A percentile compares a stretch with the other conserved stretches of the same genome.
These are phyloP conservation scores for Trypanosoma conorhini DNA, from an alignment of 208 protist species.

Conservation along the genomic window DNA sequence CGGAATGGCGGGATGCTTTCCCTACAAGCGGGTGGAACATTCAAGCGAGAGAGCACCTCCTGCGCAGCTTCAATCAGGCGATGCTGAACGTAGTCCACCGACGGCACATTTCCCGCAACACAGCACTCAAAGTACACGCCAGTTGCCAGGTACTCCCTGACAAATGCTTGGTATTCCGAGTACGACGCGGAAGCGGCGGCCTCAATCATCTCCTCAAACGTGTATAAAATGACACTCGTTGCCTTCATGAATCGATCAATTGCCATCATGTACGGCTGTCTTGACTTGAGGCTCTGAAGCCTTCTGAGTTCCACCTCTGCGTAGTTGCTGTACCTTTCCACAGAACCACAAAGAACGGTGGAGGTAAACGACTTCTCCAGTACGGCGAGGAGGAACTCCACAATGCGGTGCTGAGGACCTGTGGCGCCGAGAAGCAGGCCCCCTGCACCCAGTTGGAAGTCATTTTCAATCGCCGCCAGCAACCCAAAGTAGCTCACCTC, in stretches of 20 bases:
- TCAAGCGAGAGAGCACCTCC: constrained; percentile 22
- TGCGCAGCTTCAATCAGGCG: constrained; percentile 37
- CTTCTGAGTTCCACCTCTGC: constrained; percentile 35
- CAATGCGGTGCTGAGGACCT: constrained; percentile 58
- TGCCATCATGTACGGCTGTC: constrained; percentile 50
- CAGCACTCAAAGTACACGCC: constrained; percentile 69
- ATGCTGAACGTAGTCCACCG: constrained; percentile 29
- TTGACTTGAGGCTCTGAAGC: constrained; percentile 30
- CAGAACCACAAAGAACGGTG: constrained; percentile 27
- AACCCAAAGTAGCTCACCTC: constrained; percentile 69
- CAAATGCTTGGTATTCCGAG: constrained; percentile 49
- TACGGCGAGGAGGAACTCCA: constrained; percentile 47
- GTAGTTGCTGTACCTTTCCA: constrained; percentile 52
- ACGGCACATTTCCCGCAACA: constrained; percentile 62
- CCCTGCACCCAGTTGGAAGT: constrained; percentile 20
- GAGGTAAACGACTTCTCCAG: constrained; percentile 32
- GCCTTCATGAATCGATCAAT: constrained; percentile 34
- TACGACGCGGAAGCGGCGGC: constrained; percentile 39
- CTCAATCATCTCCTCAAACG: constrained; percentile 55
- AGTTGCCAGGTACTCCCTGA: constrained; percentile 43
- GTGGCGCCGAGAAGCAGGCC: constrained; percentile 46
- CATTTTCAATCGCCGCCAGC: constrained; percentile 60
- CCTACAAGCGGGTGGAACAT: constrained; percentile 27
- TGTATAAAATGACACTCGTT: constrained; percentile 31
- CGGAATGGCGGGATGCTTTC: constrained; percentile 47